Evolutionary conservation across 2,329 filamentous ascomycete species (phyloP).

Genomic region (Phoma herbarum): DNA sequence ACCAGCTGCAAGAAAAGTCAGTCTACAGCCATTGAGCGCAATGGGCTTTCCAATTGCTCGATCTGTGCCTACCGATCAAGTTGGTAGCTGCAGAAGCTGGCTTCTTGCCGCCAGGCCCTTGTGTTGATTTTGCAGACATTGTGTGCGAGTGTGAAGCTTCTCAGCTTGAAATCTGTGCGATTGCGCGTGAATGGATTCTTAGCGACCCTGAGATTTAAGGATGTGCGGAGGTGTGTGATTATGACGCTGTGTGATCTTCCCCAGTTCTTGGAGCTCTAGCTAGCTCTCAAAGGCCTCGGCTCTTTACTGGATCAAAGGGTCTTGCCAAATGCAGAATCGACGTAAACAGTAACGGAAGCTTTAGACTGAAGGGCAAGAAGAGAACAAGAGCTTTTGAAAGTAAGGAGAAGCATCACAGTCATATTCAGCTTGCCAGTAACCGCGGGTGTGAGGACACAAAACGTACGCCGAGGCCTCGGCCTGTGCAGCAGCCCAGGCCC

Average conservation of each 20-base stretch:
- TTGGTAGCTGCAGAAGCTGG: conserved; percentile 88
- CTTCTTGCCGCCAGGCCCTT: conserved; percentile 71
- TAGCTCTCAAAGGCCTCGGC: conserved; percentile 30
- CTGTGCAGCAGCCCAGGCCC: conserved; percentile 25
- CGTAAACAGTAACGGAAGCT: conserved; percentile 11
- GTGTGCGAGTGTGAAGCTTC: conserved; percentile 24
- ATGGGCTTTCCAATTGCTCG: not conserved
- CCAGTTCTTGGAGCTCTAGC: conserved; percentile 29
- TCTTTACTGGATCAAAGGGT: conserved; percentile 32
- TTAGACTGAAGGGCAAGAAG: conserved; percentile 13
- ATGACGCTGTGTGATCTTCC: conserved; percentile 25
- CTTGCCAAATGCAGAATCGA: conserved; percentile 14
- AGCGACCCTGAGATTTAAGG: not conserved
- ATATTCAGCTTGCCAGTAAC: conserved; percentile 31
- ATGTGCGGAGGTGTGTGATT: conserved; percentile 15
- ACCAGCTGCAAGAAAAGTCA: conserved; percentile 70
- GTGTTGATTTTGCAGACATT: conserved; percentile 69
- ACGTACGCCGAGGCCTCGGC: conserved; percentile 46
- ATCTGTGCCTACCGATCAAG: conserved; percentile 75
- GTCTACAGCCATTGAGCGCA: conserved; percentile 8
- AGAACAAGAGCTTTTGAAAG: conserved; percentile 17
- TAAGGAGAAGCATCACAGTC: conserved; percentile 36
- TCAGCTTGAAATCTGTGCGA: not conserved
- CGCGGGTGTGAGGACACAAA: conserved; percentile 46
- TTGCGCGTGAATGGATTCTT: conserved; percentile 6